Base-by-base conservation (phyloP, 441 rosid genomes). In the Mallotus japonicus region DNA sequence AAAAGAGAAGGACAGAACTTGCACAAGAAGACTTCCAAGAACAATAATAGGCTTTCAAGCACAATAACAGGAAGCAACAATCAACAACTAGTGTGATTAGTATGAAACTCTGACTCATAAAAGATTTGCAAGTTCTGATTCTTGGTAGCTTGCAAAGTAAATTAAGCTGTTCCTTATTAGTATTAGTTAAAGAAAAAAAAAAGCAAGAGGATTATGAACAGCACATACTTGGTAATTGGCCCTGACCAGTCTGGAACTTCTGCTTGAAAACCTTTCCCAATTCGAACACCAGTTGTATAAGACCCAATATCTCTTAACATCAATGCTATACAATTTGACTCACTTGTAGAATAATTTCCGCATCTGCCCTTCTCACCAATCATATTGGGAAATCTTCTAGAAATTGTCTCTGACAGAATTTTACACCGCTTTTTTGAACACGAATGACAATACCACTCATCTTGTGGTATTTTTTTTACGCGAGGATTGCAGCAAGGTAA, bases 191-290 rank as follows among this genome's bases (percentile, higher is more conserved):
- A 47, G 76, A 16, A 19, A 2, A 34, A 71, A 50, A 34, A 71
- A 50, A 56, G 71, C 10, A 32, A n/a, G n/a, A 71, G 63, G 78
- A 70, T 70, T 62, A 65, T 32, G 46, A 74, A 69, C 53, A 69
- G 72, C 77, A 77, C 84, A 60, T 86, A 90, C 92, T 78, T 70
- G 54, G 73, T 77, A 56, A 76, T 74, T 72, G 93, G 97, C 78
- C 90, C 95, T 54, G 83, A 82, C 95, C 98, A 89, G 44, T 88
- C 91, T 74, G 97, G 91, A 75, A 95, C 88, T 61, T 93, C 87
- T 4, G 97, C 94, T 89, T 95, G 98, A 75, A 87, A 90, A 79
- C 90, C 88, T 84, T 88, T 93, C n/a, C 99, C 98, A 69, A 88
- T 74, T 56, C 91, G 88, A 78, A 89, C 83, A 64, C 77, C 69